Evolutionary conservation across 2,329 filamentous ascomycete genomes (phyloP), one percentile per base, ranked within the genome.

Genomic region (Hawksworthiomyces lignivorus): DNA sequence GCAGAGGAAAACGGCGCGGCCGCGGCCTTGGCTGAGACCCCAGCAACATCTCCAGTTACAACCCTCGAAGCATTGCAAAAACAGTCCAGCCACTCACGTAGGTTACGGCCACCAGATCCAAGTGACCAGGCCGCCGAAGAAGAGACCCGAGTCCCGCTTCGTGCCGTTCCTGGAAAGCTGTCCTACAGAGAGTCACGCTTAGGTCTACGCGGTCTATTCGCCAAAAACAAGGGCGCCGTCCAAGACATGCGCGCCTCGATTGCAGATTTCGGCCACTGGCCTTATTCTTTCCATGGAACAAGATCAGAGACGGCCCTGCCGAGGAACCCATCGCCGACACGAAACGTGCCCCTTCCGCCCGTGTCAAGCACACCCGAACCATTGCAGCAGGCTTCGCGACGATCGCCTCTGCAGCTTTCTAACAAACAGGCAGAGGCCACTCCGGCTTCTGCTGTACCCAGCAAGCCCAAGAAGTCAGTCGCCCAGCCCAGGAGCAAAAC

Each of bases 151-250:
- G 51, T 68, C 5, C 64, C 69, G 11, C 48, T 73, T 43, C 67
- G 68, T 31, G 49, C 57, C 7, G 63, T 55, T 18, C 15, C 44
- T 19, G 38, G 64, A 35, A 72, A 64, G 50, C 50, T 65, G 19
- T 56, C 54, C 41, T 68, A 62, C 53, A 62, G 73, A 47, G 73
- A 75, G 46, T 77, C 73, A 14, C 70, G 64, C 44, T 52, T 76
- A 38, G 72, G 69, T 4, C 54, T 77, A 36, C 63, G 70, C 40
- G 69, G 59, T 47, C 62, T 79, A 8, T 77, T 79, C 15, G 12
- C 37, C 7, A 19, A 29, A 12, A 47, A 45, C 40, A 47, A 43
- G 20, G 8, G 60, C n/a, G 54, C 56, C 9, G 60, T 17, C 21
- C 36, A 40, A 3, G 39, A 47, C 17, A 62, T 68, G 42, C 69